A percentile compares a stretch with the other conserved stretches of the same genome.
Conservation (phyloP, 2,329 filamentous ascomycete species). For the Xylaria sp. region DNA sequence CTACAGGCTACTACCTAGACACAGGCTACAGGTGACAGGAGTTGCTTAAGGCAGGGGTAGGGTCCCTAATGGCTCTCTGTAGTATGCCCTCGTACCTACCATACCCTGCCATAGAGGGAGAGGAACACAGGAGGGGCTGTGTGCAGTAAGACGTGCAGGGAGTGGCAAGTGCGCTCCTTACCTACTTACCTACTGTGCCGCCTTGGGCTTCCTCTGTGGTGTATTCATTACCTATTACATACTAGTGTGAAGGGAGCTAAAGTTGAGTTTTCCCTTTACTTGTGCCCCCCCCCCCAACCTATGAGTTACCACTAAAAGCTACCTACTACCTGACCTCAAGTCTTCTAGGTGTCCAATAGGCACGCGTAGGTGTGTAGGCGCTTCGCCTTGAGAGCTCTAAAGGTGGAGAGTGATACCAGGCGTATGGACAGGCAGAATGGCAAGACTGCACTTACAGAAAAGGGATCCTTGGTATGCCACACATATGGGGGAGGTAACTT, state of each 20-base stretch:
- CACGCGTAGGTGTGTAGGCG: not conserved
- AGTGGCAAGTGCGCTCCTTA: not conserved
- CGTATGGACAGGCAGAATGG: not conserved
- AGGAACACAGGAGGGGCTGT: not conserved
- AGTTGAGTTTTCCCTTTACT: no score
- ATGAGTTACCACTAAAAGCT: not conserved
- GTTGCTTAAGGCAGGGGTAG: not conserved
- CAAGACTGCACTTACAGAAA: slow-evolving; percentile 6
- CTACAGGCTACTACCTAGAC: not conserved
- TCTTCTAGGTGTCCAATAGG: not conserved
- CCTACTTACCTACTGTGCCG: not conserved
- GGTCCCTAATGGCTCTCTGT: not conserved
- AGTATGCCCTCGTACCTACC: not conserved
- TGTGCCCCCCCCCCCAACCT: no score
- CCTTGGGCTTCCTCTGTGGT: no score
- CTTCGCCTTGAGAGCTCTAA: not conserved
- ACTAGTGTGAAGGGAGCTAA: no score
- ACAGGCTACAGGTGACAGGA: not conserved
- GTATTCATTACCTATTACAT: not conserved
- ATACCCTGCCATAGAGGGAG: not conserved
- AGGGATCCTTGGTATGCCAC: not conserved
- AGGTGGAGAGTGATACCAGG: not conserved
- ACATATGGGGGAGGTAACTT: slow-evolving; percentile 8
- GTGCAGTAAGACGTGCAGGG: not conserved
- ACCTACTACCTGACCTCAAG: not conserved